A percentile compares a stretch with the other conserved stretches of the same genome.
phyloP scores from a whole-genome alignment of 805 yeast species.

The Nakazawaea pomicola region DNA sequence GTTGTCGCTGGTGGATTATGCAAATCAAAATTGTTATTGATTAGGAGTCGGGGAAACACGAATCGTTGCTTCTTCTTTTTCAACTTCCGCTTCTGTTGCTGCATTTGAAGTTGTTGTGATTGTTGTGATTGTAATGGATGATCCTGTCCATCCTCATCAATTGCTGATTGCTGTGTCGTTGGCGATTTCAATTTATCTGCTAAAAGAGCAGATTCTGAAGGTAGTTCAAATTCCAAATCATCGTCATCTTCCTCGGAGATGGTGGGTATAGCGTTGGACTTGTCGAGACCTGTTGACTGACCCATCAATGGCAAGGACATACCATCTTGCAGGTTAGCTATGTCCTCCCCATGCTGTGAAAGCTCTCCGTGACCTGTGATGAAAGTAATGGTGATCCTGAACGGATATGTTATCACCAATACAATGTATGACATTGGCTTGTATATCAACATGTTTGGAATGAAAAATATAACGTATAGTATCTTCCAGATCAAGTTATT shows the following conservation, averaged over 20 bases:
- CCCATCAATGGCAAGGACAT: background rate
- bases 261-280: slow-evolving; percentile 19
- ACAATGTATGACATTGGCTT: slow-evolving; percentile 47
- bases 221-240: slow-evolving; percentile 28
- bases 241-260: slow-evolving; percentile 24
- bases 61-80: slow-evolving; percentile 18
- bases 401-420: slow-evolving; percentile 52
- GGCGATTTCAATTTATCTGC: slow-evolving; percentile 32
- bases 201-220: slow-evolving; percentile 12
- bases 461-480: slow-evolving; percentile 32
- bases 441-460: slow-evolving; percentile 46
- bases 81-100: slow-evolving; percentile 3
- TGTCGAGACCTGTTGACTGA: background rate
- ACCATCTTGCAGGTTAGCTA: background rate
- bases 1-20: slow-evolving; percentile 24
- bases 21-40: slow-evolving; percentile 25
- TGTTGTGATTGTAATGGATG: slow-evolving; percentile 4
- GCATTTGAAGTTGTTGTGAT: background rate
- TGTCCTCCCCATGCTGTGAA: slow-evolving; percentile 5
- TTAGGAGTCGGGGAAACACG: slow-evolving; percentile 28
- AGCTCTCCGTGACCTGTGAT: no score
- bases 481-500: slow-evolving; percentile 16
- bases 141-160: slow-evolving; percentile 6
- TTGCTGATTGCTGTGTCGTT: slow-evolving; percentile 13
- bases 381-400: slow-evolving; percentile 26